Evolutionary conservation across 2,329 filamentous ascomycete species (phyloP).

Genomic region (Trichoderma brevicompactum): DNA sequence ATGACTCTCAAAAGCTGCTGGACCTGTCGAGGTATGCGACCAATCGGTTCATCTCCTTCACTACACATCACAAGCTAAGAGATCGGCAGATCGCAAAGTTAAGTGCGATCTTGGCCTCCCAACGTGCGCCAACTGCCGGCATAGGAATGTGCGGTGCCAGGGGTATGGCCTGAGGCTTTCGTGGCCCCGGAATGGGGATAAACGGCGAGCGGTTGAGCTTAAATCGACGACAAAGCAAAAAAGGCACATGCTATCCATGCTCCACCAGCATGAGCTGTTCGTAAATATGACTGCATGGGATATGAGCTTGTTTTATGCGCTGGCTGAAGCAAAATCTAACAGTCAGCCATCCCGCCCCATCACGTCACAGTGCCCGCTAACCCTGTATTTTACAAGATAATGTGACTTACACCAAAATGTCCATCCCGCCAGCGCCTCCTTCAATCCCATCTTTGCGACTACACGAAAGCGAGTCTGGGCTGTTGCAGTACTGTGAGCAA

Average conservation of each 20-base stretch:
- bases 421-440: background rate
- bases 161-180: conserved; percentile 19
- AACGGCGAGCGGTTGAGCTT: conserved; percentile 13
- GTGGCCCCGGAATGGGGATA: conserved; percentile 11
- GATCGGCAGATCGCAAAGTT: conserved; percentile 17
- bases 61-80: background rate
- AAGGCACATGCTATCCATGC: background rate
- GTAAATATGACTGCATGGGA: conserved; percentile 10
- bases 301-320: background rate
- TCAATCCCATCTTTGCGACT: background rate
- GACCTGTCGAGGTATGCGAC: conserved; percentile 6
- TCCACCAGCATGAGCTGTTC: conserved; percentile 10
- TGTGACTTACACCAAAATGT: background rate
- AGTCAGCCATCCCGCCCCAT: background rate
- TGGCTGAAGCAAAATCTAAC: background rate
- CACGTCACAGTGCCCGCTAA: background rate
- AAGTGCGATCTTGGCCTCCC: conserved; percentile 11
- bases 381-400: background rate
- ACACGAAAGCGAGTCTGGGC: background rate
- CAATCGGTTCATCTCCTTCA: background rate
- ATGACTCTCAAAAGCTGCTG: conserved; percentile 14
- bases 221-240: background rate
- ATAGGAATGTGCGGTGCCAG: background rate
- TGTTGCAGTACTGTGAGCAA: conserved; percentile 4
- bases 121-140: conserved; percentile 7